Base-by-base conservation (phyloP, 75 land plant species). In the Adiantum capillusveneris region DNA sequence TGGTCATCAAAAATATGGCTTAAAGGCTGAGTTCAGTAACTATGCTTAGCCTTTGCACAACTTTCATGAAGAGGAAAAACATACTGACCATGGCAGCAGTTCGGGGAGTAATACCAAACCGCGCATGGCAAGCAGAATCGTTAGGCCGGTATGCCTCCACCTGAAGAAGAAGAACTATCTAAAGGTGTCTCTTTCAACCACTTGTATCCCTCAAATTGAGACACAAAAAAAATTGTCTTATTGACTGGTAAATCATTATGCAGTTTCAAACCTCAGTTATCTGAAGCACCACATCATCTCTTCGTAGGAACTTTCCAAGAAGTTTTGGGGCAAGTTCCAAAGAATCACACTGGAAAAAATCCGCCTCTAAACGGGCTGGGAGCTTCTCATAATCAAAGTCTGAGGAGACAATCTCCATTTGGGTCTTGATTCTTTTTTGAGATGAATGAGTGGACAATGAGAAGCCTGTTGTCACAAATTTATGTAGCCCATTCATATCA, bases 71-170 rank as follows among this genome's bases (percentile, higher is more conserved):
- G n/a, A n/a, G n/a, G n/a, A n/a, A n/a, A 34, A 55, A 3, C 5
- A 55, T n/a, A 55, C 29, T 55, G 18, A 27, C 99, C 68, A 90
- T 67, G 19, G 99, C 91, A 20, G 87, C 99, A 37, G 99, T 95
- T 37, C 99, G 80, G 50, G 92, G 51, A 12, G 99, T 95, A 27
- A 72, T 64, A 20, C 99, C 99, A 70, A 82, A 79, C 0, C 99
- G 81, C 16, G 79, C 97, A 66, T 95, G 99, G 65, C 99, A 90
- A 16, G 99, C 99, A 17, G 99, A 79, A 57, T 90, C 99, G 62
- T 80, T 82, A 13, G 76, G 85, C 52, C 91, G 68, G 44, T 95
- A 95, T 25, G 99, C 99, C 70, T 95, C 99, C 12, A 90, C 99
- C 99, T 95, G 37, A 34, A 34, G 7, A 34, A 9, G 37, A 68